Percentiles rank a stretch among this genome's conserved stretches.
Conservation (phyloP, 352 stramenopile genomes). For the Phytophthora quininea region DNA sequence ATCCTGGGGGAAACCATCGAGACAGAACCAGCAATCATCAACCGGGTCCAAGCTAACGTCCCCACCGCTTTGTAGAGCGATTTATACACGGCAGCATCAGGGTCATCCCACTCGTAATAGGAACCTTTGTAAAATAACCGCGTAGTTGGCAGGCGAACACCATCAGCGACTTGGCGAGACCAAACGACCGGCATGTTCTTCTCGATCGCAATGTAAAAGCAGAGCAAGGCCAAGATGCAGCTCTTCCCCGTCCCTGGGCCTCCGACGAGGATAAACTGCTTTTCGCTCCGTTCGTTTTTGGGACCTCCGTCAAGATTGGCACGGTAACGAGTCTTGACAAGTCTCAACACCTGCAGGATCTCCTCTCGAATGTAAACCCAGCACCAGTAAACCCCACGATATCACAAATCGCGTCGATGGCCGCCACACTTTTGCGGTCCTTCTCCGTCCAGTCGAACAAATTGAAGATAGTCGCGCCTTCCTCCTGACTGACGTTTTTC, state of each 20-base stretch:
- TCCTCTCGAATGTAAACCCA: constrained; percentile 21
- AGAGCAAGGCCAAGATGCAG: constrained; percentile 17
- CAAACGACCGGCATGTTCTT: constrained; percentile 8
- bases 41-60: too few relatives aligned
- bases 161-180: too few relatives aligned
- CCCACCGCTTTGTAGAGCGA: too few relatives aligned
- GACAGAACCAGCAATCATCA: too few relatives aligned
- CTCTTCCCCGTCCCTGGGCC: constrained; percentile 22
- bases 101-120: too few relatives aligned
- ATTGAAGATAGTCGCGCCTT: too few relatives aligned
- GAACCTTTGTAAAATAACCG: too few relatives aligned
- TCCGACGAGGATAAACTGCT: constrained; percentile 15
- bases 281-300: neutral
- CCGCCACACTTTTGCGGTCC: neutral
- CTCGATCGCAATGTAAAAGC: constrained; percentile 11
- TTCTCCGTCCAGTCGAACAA: constrained; percentile 6
- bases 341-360: constrained; percentile 7
- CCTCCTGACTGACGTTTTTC: too few relatives aligned
- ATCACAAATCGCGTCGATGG: constrained; percentile 11
- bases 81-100: too few relatives aligned
- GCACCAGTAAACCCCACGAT: constrained; percentile 19
- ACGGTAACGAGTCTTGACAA: constrained; percentile 5
- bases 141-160: too few relatives aligned
- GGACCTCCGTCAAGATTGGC: neutral
- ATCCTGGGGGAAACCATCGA: too few relatives aligned